Evolutionary conservation across 495 filamentous ascomycete genomes (phyloP).

Genomic region (Aspergillus carlsbadensis): DNA sequence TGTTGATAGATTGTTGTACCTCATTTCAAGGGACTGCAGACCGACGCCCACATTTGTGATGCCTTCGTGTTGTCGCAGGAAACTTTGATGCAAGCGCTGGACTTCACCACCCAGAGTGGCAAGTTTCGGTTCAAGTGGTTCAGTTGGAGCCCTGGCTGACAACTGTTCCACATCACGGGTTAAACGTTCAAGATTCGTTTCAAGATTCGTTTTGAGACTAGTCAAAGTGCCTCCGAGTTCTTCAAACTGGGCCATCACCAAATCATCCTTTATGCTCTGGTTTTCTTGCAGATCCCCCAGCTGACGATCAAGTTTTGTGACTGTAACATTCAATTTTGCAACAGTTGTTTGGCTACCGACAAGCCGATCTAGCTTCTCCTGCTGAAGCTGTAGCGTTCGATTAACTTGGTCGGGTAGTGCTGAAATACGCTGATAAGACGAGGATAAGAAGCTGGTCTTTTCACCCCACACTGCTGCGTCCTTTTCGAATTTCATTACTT

Average conservation of each 20-base stretch:
- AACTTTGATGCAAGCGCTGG: not conserved
- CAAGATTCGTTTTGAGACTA: constrained; percentile 1
- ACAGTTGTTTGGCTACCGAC: not conserved
- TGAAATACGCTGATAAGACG: constrained; percentile 1
- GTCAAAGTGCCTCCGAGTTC: constrained; percentile 12
- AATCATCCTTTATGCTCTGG: constrained; percentile 23
- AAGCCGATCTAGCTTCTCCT: constrained; percentile 8
- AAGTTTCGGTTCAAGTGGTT: not conserved
- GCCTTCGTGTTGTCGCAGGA: not conserved
- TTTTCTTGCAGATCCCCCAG: constrained; percentile 12
- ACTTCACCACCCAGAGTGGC: not conserved
- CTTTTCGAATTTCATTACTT: not conserved
- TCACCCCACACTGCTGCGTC: not conserved
- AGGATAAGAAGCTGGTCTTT: constrained; percentile 6
- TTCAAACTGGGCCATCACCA: constrained; percentile 16
- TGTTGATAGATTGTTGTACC: constrained; percentile 37
- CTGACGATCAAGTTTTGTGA: not conserved
- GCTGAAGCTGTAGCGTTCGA: not conserved
- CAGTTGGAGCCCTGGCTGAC: not conserved
- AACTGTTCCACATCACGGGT: constrained; percentile 8
- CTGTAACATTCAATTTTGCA: not conserved
- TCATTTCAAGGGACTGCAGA: constrained; percentile 38
- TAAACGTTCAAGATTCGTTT: constrained; percentile 4
- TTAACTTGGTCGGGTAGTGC: not conserved
- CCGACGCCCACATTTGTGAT: constrained; percentile 19